phyloP scores from a whole-genome alignment of 305 asterid genomes.

The Stenogyne calaminthoides region DNA sequence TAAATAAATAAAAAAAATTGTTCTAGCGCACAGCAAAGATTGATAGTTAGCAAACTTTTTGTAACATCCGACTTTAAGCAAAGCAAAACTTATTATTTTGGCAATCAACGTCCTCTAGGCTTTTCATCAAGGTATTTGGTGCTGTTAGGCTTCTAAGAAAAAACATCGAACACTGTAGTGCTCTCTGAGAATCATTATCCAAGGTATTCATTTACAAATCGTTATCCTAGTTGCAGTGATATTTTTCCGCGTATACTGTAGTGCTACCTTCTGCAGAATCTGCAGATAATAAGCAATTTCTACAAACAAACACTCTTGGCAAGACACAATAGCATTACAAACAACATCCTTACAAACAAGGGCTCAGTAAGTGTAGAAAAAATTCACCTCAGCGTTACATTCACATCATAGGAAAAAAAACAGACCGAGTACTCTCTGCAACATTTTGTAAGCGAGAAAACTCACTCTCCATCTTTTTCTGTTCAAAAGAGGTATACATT shows the following conservation, averaged over 20 bases:
- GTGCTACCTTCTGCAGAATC: slow-evolving; percentile 21
- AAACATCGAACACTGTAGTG: background rate
- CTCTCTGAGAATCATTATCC: no score
- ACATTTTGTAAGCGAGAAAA: slow-evolving; percentile 80
- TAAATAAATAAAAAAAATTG: no score
- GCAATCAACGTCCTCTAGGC: slow-evolving; percentile 4
- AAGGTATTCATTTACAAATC: background rate
- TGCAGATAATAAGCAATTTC: slow-evolving; percentile 19
- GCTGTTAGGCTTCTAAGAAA: background rate
- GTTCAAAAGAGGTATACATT: slow-evolving; percentile 42
- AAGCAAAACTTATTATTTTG: background rate
- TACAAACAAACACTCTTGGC: background rate
- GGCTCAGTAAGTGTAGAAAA: slow-evolving; percentile 22
- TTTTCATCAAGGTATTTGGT: slow-evolving; percentile 15
- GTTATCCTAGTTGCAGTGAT: slow-evolving; percentile 7
- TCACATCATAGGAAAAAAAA: slow-evolving; percentile 95
- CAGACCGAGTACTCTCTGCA: slow-evolving; percentile 87
- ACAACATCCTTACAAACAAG: slow-evolving; percentile 15
- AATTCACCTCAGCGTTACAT: slow-evolving; percentile 85
- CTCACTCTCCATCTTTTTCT: slow-evolving; percentile 95
- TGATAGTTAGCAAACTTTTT: background rate
- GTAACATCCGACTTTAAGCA: background rate
- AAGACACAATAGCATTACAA: slow-evolving; percentile 6
- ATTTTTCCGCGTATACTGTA: background rate
- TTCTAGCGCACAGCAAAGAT: background rate